Evolutionary conservation across 2,329 filamentous ascomycete genomes (phyloP).

Genomic region (Ilyonectria sp.): DNA sequence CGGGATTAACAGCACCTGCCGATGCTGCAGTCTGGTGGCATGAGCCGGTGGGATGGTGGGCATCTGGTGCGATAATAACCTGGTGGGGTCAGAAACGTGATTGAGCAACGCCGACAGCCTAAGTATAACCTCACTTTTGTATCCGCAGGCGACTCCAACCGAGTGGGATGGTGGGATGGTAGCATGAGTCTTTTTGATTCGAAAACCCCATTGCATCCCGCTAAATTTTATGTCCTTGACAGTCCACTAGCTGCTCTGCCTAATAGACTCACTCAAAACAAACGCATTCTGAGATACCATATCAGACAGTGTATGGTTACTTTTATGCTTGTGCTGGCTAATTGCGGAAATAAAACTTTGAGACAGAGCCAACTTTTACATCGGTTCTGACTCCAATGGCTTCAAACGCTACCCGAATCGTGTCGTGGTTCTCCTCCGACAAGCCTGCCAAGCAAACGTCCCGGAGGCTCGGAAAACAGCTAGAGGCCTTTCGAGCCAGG

Average conservation of each 20-base stretch:
- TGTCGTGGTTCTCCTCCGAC: background rate
- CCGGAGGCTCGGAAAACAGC: background rate
- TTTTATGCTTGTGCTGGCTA: background rate
- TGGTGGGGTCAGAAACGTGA: slow-evolving; percentile 14
- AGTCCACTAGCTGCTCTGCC: background rate
- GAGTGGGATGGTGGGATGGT: slow-evolving; percentile 31
- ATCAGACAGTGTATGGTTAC: background rate
- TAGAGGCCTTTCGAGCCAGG: background rate
- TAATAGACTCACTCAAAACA: background rate
- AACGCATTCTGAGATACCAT: background rate
- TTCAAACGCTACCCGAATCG: background rate
- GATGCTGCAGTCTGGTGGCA: slow-evolving; percentile 11
- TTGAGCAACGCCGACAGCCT: slow-evolving; percentile 9
- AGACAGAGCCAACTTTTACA: background rate
- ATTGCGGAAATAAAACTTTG: background rate
- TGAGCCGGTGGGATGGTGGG: slow-evolving; percentile 31
- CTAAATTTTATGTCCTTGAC: background rate
- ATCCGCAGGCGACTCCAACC: background rate
- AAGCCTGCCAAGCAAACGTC: background rate
- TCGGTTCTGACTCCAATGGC: background rate
- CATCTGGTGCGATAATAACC: background rate
- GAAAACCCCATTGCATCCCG: background rate
- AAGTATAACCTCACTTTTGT: slow-evolving; percentile 20
- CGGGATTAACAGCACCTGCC: slow-evolving; percentile 23
- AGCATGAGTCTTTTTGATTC: background rate